A percentile compares a stretch with the other conserved stretches of the same genome.
Evolutionary conservation across 805 yeast species (phyloP).

Genomic region (Kuraishia piskuri): DNA sequence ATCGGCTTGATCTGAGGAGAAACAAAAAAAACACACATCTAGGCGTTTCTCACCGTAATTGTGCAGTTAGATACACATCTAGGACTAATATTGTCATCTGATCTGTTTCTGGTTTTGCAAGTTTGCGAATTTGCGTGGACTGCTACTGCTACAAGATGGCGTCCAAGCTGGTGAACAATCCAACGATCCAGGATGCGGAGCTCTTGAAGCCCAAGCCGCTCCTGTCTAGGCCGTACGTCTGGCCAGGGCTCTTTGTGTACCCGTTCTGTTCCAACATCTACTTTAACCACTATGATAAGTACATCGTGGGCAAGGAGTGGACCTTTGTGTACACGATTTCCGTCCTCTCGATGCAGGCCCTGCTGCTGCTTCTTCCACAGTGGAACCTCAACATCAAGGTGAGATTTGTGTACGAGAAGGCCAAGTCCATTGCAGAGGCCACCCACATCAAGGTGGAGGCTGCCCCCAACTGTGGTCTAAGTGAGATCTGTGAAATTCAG

Average conservation of each 20-base stretch:
- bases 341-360: constrained; percentile 60
- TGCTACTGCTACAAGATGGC: background rate
- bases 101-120: background rate
- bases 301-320: constrained; percentile 91
- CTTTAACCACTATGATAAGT: constrained; percentile 60
- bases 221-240: constrained; percentile 62
- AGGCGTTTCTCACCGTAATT: background rate
- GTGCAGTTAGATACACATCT: background rate
- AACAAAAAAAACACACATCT: no score
- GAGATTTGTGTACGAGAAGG: constrained; percentile 56
- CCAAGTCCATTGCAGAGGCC: constrained; percentile 50
- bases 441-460: constrained; percentile 70
- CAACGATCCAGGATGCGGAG: constrained; percentile 63
- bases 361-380: constrained; percentile 85
- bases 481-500: constrained; percentile 63
- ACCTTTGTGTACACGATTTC: constrained; percentile 81
- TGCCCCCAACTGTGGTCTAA: constrained; percentile 76
- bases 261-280: constrained; percentile 67
- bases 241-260: constrained; percentile 75
- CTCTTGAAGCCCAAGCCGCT: constrained; percentile 62
- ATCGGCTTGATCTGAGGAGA: background rate
- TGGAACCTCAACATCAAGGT: constrained; percentile 77
- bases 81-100: background rate
- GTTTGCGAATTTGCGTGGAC: background rate
- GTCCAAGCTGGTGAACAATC: constrained; percentile 43